Evolutionary conservation across 108 stramenopile genomes (phyloP).

Genomic region (Cylindrotheca closterium): DNA sequence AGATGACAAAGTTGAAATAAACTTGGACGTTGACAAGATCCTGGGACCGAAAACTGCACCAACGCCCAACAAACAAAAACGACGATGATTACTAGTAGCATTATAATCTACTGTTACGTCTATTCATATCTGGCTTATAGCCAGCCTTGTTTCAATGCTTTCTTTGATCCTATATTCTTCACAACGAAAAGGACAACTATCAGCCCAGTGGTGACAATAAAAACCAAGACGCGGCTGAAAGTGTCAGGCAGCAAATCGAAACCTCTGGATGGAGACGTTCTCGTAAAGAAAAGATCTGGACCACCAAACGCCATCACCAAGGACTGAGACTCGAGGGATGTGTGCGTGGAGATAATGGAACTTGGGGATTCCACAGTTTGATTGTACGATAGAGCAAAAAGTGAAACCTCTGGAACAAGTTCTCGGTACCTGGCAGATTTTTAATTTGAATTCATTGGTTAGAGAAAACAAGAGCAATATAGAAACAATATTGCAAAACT

Average conservation of each 20-base stretch:
- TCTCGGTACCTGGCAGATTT: conserved; percentile 44
- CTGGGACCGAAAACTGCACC: conserved; percentile 1
- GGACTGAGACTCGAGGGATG: conserved; percentile 84
- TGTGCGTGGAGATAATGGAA: conserved; percentile 53
- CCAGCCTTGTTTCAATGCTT: conserved; percentile 50
- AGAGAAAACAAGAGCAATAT: too few species aligned
- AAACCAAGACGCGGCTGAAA: conserved; percentile 70
- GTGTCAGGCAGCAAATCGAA: conserved; percentile 87
- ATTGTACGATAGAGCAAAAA: conserved; percentile 60
- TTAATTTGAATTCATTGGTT: too few species aligned
- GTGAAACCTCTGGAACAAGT: conserved; percentile 63
- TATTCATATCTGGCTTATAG: conserved; percentile 4
- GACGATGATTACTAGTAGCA: too few species aligned
- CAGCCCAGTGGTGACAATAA: conserved; percentile 59
- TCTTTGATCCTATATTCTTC: conserved; percentile 57
- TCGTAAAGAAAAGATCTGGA: conserved; percentile 84
- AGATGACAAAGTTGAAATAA: conserved; percentile 50
- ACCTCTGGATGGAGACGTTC: conserved; percentile 81
- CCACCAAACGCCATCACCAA: conserved; percentile 77
- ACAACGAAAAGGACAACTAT: conserved; percentile 46
- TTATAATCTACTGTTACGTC: background rate
- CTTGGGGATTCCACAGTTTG: conserved; percentile 55
- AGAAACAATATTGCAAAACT: too few species aligned
- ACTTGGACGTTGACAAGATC: conserved; percentile 30
- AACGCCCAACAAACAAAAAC: background rate